These are phyloP conservation scores for Suhomyces bolitotheri DNA, from an alignment of 1,139 yeast species.

Conservation along the genomic window DNA sequence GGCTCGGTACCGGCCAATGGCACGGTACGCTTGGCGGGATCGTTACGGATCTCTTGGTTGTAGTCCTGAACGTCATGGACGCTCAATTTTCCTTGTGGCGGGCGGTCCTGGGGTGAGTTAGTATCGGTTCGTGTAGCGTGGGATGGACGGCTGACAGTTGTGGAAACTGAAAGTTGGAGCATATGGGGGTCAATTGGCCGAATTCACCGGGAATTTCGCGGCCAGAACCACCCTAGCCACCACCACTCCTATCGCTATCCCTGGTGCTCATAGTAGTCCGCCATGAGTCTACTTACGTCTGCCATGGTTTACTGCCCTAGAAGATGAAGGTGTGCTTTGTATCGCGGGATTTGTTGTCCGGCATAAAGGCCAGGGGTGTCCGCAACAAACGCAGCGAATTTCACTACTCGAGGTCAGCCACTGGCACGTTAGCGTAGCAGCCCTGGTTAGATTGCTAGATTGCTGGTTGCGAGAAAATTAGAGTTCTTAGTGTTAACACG, in stretches of 20 bases:
- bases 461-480: background rate
- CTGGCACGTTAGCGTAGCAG: background rate
- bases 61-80: conserved; percentile 34
- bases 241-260: too few species aligned
- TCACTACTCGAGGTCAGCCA: background rate
- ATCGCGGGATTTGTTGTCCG: conserved; percentile 5
- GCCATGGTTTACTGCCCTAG: conserved; percentile 4
- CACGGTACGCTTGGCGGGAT: conserved; percentile 19
- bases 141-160: conserved; percentile 3
- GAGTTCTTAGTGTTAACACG: too few species aligned
- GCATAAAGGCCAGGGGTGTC: conserved; percentile 8
- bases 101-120: conserved; percentile 1
- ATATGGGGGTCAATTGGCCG: background rate
- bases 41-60: conserved; percentile 25
- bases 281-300: conserved; percentile 10
- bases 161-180: too few species aligned
- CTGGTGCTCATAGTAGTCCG: too few species aligned
- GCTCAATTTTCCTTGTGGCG: conserved; percentile 12
- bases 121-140: background rate
- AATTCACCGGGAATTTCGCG: background rate
- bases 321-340: conserved; percentile 4
- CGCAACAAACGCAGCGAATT: conserved; percentile 7
- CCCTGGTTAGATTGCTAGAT: background rate
- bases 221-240: too few species aligned
- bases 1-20: conserved; percentile 29